Conservation (phyloP, 371 early-diverging fungal species). For the Mortierella sp. region DNA sequence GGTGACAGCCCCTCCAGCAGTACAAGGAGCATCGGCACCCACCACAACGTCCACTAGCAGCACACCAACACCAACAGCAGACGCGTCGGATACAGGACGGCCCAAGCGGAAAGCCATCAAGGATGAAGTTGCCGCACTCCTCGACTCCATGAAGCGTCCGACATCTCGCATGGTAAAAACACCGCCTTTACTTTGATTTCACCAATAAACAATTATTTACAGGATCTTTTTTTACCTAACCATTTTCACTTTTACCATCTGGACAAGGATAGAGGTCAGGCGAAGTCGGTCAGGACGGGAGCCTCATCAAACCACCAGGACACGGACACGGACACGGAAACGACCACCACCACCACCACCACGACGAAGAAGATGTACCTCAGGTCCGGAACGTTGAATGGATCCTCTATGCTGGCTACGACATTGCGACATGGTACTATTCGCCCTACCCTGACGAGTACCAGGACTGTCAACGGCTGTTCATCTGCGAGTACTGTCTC, state of each 20-base stretch:
- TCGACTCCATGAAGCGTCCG: constrained; percentile 17
- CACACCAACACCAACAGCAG: neutral
- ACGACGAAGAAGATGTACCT: constrained; percentile 37
- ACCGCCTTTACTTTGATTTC: neutral
- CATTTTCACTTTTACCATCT: neutral
- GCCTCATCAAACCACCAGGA: neutral
- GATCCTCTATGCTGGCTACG: constrained; percentile 76
- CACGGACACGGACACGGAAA: constrained; percentile 26
- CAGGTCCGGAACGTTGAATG: constrained; percentile 63
- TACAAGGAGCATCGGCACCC: neutral
- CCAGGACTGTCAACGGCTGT: constrained; percentile 74
- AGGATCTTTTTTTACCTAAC: neutral
- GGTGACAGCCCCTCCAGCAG: neutral
- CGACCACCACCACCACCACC: too few species aligned
- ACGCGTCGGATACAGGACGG: constrained; percentile 6
- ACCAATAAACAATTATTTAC: neutral
- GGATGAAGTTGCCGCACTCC: constrained; percentile 23
- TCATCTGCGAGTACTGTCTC: constrained; percentile 92
- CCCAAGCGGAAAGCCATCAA: constrained; percentile 34
- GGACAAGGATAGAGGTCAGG: constrained; percentile 11
- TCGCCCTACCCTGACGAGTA: constrained; percentile 95
- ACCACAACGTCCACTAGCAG: neutral
- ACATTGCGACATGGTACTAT: constrained; percentile 92
- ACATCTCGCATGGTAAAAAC: constrained; percentile 19
- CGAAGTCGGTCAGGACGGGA: constrained; percentile 7